phyloP scores from a whole-genome alignment of 768 basidiomycete genomes.

The Lepiota venenata region DNA sequence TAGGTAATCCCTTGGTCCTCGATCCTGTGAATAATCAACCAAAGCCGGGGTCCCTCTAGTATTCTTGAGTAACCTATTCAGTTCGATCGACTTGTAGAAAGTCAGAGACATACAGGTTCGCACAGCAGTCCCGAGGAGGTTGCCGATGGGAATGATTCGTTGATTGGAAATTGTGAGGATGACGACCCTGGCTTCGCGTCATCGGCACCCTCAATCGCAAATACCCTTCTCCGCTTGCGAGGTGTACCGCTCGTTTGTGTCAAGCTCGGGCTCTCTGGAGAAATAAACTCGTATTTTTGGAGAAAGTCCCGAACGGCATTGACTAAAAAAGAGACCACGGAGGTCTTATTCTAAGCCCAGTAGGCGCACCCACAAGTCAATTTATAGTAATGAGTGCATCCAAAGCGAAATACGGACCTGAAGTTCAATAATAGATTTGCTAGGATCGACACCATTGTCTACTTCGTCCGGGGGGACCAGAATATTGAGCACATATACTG shows the following conservation, averaged over 20 bases:
- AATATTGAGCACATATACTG: slow-evolving; percentile 83
- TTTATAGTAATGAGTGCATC: slow-evolving; percentile 10
- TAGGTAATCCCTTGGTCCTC: no score
- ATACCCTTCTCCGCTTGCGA: slow-evolving; percentile 49
- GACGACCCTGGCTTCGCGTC: slow-evolving; percentile 20
- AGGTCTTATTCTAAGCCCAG: slow-evolving; percentile 50
- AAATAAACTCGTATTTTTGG: slow-evolving; percentile 54
- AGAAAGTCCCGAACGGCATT: slow-evolving; percentile 62
- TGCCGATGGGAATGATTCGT: not conserved
- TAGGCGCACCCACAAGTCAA: slow-evolving; percentile 5
- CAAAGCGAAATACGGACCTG: slow-evolving; percentile 39
- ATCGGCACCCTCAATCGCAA: slow-evolving; percentile 10
- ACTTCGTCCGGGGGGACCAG: slow-evolving; percentile 60
- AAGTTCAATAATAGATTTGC: slow-evolving; percentile 64
- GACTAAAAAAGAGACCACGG: slow-evolving; percentile 53
- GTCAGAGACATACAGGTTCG: not conserved
- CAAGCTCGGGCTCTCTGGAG: slow-evolving; percentile 14
- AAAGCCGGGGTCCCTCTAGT: not conserved
- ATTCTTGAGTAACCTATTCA: not conserved
- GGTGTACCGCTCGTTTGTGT: slow-evolving; percentile 20
- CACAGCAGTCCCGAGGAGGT: not conserved
- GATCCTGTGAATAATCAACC: not conserved
- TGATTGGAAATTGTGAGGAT: slow-evolving; percentile 1
- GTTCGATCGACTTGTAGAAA: not conserved
- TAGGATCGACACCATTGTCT: slow-evolving; percentile 80